A percentile compares a stretch with the other conserved stretches of the same genome.
phyloP scores from a whole-genome alignment of 179 eudicot species.

The Sideroxylon spinosum region DNA sequence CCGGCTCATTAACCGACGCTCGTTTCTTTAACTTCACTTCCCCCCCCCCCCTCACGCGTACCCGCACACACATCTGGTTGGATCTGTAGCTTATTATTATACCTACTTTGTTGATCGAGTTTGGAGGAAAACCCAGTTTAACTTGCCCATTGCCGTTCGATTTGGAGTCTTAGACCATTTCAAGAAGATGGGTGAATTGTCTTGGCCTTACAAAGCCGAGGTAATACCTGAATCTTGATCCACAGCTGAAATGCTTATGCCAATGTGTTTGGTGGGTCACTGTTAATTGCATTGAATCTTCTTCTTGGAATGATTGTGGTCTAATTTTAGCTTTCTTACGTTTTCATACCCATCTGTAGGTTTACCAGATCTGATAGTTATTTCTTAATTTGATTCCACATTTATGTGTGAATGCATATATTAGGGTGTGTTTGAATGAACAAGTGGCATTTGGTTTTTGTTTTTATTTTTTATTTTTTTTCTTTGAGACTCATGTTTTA shows the following conservation, averaged over 20 bases:
- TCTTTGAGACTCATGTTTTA: too few relatives aligned
- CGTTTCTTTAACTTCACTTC: neutral
- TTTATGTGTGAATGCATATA: neutral
- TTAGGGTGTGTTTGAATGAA: too few relatives aligned
- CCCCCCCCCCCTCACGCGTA: neutral
- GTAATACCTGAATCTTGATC: slow-evolving; percentile 18
- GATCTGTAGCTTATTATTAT: neutral
- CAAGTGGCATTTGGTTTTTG: too few relatives aligned
- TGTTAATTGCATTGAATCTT: neutral
- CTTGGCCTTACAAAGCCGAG: slow-evolving; percentile 54
- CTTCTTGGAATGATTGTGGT: neutral
- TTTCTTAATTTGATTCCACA: neutral
- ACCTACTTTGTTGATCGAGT: neutral
- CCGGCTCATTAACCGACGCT: neutral
- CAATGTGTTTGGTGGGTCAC: neutral
- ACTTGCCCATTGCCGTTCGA: neutral
- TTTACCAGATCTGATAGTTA: neutral
- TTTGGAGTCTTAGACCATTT: slow-evolving; percentile 9
- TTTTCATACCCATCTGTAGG: neutral
- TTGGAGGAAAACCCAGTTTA: neutral
- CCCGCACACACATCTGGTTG: neutral
- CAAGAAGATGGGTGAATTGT: slow-evolving; percentile 34
- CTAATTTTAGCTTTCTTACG: neutral
- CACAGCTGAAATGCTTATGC: neutral
- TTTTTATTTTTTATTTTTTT: neutral